phyloP scores from a whole-genome alignment of 345 rosid species.

The Sapria himalayana region DNA sequence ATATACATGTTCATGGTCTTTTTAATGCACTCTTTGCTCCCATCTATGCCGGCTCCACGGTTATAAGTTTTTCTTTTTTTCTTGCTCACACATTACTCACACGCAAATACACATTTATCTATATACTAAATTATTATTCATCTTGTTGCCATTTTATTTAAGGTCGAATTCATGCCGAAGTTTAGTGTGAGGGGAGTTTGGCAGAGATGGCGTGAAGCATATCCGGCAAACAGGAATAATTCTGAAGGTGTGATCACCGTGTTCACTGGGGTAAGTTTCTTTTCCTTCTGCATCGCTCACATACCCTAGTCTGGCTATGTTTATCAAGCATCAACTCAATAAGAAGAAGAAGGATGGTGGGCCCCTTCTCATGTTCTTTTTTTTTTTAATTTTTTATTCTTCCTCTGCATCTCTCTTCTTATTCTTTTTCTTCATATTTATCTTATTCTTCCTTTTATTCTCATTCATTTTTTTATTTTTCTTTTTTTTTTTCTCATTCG shows the following conservation, averaged over 20 bases:
- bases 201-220: conserved; percentile 88
- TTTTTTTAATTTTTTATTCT: no score
- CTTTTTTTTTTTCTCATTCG: no score
- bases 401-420: no score
- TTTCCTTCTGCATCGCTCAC: no score
- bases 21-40: conserved; percentile 85
- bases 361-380: no score
- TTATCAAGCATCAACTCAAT: no score
- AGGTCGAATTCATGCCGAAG: conserved; percentile 93
- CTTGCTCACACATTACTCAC: conserved; percentile 1
- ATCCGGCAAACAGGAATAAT: conserved; percentile 31
- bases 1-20: conserved; percentile 77
- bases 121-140: conserved; percentile 1
- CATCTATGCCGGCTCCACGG: conserved; percentile 58
- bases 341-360: no score
- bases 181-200: conserved; percentile 88
- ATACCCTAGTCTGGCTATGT: no score
- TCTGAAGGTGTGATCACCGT: conserved; percentile 45
- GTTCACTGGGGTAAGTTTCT: conserved; percentile 72
- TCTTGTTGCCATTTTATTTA: conserved; percentile 10
- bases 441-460: no score
- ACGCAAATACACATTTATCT: background rate
- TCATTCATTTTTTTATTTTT: no score
- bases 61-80: conserved; percentile 12
- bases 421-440: no score